Base-by-base conservation (phyloP, 495 filamentous ascomycete genomes). In the Xylaria scruposa region DNA sequence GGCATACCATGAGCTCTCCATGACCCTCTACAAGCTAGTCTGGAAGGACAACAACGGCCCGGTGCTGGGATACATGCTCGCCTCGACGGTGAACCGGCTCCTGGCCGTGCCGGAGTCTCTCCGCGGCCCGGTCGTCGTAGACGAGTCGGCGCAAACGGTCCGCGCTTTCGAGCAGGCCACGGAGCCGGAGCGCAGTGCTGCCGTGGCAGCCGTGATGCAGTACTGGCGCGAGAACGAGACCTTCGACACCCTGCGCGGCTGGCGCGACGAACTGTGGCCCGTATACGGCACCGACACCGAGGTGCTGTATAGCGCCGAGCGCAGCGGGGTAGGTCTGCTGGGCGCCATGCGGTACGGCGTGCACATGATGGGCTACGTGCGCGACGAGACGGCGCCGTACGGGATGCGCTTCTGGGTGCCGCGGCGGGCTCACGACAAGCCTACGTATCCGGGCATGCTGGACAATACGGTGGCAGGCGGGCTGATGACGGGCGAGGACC, bases 401-500 rank as follows among this genome's bases (percentile, higher is more conserved):
- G 91, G 90, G 0, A 81, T 97, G 40, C 90, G 90, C 73, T 87
- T 99, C 46, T 97, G 96, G 94, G 88, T 97, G 0, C 94, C 96
- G 6, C 85, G 92, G 60, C 84, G 96, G 12, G 87, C 93, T 31
- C 84, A 83, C 54, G 88, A 79, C 44, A 98, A 98, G 83, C 87
- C 92, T 73, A 97, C 94, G 0, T 98, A 94, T 74, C 90, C 91
- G 3, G 85, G 91, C 9, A 93, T 97, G 90, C 82, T 98, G 61
- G 96, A 99, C 79, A 99, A 99, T 77, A 92, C 93, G 2, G 97
- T 97, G 6, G 96, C 95, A 0, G 96, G 96, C 5, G 96, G 96
- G 0, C 91, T 98, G 76, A 88, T 91, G 73, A 91, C 93, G 0
- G 90, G 90, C 26, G 94, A 98, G 78, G 85, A 83, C 19, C 89